Evolutionary conservation across 2,329 filamentous ascomycete genomes (phyloP).

Genomic region (Hysterium pulicare): DNA sequence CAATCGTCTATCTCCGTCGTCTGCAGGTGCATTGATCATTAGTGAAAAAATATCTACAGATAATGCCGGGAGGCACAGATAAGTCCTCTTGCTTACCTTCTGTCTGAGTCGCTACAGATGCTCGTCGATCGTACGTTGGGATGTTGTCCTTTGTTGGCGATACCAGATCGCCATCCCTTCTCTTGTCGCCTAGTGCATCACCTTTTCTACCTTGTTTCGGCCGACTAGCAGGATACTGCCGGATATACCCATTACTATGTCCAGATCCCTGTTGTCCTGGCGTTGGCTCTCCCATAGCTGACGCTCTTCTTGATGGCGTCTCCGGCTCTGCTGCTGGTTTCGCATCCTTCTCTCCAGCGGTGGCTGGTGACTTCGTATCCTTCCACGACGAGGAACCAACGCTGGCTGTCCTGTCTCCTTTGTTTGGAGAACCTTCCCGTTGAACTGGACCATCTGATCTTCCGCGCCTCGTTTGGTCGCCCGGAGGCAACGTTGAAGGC

Average conservation of each 20-base stretch:
- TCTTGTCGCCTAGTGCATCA: slow-evolving; percentile 29
- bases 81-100: too few relatives aligned
- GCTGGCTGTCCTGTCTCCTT: slow-evolving; percentile 34
- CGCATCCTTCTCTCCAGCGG: slow-evolving; percentile 21
- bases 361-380: slow-evolving; percentile 18
- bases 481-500: slow-evolving; percentile 18
- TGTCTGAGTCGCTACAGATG: slow-evolving; percentile 30
- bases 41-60: slow-evolving; percentile 1
- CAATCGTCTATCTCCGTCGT: slow-evolving; percentile 29
- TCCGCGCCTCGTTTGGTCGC: slow-evolving; percentile 33
- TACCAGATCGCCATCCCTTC: slow-evolving; percentile 25
- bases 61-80: too few relatives aligned
- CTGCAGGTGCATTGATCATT: slow-evolving; percentile 4
- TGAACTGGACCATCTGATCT: slow-evolving; percentile 21
- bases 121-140: slow-evolving; percentile 26
- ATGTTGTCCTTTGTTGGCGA: slow-evolving; percentile 31
- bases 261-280: slow-evolving; percentile 11
- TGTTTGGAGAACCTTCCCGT: slow-evolving; percentile 28
- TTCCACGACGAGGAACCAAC: slow-evolving; percentile 28
- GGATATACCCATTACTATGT: slow-evolving; percentile 26
- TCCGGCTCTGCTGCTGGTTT: slow-evolving; percentile 25
- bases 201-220: slow-evolving; percentile 29
- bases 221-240: slow-evolving; percentile 27
- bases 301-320: slow-evolving; percentile 17
- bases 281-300: slow-evolving; percentile 14